Percentiles rank a stretch among this genome's conserved stretches.
phyloP scores from a whole-genome alignment of 1,284 basidiomycete genomes.

The Caloboletus firmus region DNA sequence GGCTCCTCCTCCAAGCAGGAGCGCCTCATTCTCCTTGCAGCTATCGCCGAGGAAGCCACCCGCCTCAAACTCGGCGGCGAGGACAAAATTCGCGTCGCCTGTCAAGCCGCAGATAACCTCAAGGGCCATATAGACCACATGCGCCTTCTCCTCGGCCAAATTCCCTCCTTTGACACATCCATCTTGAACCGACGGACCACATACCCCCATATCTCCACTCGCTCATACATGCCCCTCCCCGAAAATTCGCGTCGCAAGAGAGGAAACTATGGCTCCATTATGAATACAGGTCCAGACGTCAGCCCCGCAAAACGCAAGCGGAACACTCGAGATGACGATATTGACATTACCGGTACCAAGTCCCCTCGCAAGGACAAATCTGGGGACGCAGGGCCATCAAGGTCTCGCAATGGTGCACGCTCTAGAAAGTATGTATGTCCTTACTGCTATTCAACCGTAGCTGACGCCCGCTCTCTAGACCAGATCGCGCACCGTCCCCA shows the following conservation, averaged over 20 bases:
- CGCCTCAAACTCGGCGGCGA: conserved; percentile 94
- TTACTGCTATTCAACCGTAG: conserved; percentile 2
- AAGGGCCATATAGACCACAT: conserved; percentile 73
- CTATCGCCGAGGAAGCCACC: conserved; percentile 91
- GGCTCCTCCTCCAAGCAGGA: conserved; percentile 69
- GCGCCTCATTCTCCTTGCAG: conserved; percentile 83
- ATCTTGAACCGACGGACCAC: conserved; percentile 61
- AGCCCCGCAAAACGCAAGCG: conserved; percentile 67
- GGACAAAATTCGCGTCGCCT: conserved; percentile 98
- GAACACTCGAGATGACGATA: conserved; percentile 57
- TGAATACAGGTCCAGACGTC: conserved; percentile 43
- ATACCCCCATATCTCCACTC: conserved; percentile 70
- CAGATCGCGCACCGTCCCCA: conserved; percentile 65
- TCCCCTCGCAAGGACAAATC: conserved; percentile 48
- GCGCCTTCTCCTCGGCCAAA: conserved; percentile 56
- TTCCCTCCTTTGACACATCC: conserved; percentile 67
- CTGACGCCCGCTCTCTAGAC: conserved; percentile 36
- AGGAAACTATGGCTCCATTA: conserved; percentile 48
- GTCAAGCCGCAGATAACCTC: conserved; percentile 90
- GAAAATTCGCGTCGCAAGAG: conserved; percentile 62
- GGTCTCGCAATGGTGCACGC: conserved; percentile 51
- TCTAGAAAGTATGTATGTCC: conserved; percentile 55
- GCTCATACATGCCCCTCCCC: conserved; percentile 60
- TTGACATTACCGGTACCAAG: conserved; percentile 44
- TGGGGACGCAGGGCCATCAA: conserved; percentile 39